Evolutionary conservation across 371 early-diverging fungal species (phyloP).

Genomic region (Mortierella sp.): DNA sequence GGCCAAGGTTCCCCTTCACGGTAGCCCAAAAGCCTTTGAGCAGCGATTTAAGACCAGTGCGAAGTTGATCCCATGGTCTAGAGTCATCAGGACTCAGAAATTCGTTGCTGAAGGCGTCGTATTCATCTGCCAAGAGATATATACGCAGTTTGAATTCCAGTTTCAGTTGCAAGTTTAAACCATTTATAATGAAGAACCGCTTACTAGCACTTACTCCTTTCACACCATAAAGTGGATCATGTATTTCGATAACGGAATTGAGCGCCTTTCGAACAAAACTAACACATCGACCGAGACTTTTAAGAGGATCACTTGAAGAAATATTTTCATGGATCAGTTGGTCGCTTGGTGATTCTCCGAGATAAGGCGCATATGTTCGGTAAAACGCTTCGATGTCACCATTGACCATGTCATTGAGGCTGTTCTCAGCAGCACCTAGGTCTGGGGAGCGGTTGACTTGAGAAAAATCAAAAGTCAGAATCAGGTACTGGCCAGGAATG

Average conservation of each 20-base stretch:
- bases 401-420: constrained; percentile 28
- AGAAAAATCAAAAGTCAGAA: constrained; percentile 39
- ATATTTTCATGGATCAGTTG: constrained; percentile 19
- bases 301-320: background rate
- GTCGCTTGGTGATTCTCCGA: constrained; percentile 16
- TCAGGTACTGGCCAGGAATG: constrained; percentile 32
- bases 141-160: constrained; percentile 3
- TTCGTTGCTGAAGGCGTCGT: constrained; percentile 42
- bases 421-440: constrained; percentile 7
- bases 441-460: constrained; percentile 23
- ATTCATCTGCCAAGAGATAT: constrained; percentile 52
- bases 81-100: constrained; percentile 27
- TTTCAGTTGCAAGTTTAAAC: background rate
- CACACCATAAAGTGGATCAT: constrained; percentile 30
- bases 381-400: background rate
- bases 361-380: constrained; percentile 3
- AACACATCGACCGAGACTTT: constrained; percentile 24
- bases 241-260: constrained; percentile 3
- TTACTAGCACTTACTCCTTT: constrained; percentile 28
- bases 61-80: constrained; percentile 24
- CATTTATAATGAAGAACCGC: background rate
- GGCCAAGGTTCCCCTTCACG: constrained; percentile 26
- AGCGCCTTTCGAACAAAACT: constrained; percentile 16
- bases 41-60: constrained; percentile 18
- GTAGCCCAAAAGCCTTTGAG: constrained; percentile 47